phyloP scores from a whole-genome alignment of 495 filamentous ascomycete species.

The Peziza echinospora region DNA sequence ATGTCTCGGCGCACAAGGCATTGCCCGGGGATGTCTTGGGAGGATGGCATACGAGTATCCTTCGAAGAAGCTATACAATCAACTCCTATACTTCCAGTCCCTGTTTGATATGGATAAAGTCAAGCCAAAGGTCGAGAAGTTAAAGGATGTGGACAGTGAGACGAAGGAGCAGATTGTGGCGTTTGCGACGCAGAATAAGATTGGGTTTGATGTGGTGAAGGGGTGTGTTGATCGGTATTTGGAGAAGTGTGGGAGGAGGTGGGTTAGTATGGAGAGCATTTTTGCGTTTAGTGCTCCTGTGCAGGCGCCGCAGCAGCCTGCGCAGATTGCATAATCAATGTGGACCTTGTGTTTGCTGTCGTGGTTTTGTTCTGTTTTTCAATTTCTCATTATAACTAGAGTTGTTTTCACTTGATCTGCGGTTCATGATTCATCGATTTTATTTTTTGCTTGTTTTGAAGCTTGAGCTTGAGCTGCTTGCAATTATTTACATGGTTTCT shows the following conservation, averaged over 20 bases:
- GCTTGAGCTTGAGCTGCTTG: no score
- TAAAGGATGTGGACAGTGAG: no score
- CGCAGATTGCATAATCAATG: no score
- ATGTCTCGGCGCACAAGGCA: conserved; percentile 67
- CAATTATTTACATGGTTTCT: no score
- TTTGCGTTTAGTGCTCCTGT: conserved; percentile 39
- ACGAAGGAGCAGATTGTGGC: conserved; percentile 46
- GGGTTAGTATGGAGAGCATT: conserved; percentile 87
- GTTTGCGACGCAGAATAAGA: conserved; percentile 58
- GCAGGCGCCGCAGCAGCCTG: no score
- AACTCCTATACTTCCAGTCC: conserved; percentile 66
- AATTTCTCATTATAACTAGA: no score
- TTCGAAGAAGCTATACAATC: conserved; percentile 86
- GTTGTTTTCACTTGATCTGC: no score
- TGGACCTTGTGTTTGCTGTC: no score
- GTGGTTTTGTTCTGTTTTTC: no score
- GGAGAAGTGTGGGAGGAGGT: conserved; percentile 80
- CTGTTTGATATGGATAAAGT: conserved; percentile 84
- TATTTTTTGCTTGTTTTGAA: no score
- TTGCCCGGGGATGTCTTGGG: conserved; percentile 63
- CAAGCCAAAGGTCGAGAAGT: conserved; percentile 20
- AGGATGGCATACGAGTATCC: conserved; percentile 69
- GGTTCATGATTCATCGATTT: no score
- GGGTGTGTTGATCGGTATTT: conserved; percentile 68
- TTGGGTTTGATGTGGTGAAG: conserved; percentile 51